Evolutionary conservation across 2,329 filamentous ascomycete genomes (phyloP), one percentile per base, ranked within the genome.

Genomic region (Beauveria asiatica): DNA sequence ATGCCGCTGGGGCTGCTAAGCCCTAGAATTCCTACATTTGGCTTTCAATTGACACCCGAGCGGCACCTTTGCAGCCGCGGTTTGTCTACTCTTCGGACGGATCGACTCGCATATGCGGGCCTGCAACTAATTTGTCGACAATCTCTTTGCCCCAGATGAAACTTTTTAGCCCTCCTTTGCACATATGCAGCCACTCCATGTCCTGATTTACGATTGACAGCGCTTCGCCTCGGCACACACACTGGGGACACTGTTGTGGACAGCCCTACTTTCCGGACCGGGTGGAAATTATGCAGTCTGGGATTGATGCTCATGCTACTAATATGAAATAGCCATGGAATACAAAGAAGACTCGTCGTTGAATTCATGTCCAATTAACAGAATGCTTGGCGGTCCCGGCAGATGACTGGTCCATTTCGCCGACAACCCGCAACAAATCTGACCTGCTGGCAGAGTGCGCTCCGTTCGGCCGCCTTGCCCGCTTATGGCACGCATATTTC

Each of bases 361-460:
- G 27, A 54, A 16, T 42, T 53, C 42, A 23, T 41, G 16, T 39
- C 39, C 57, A 41, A 41, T 49, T 27, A 60, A 54, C 49, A 54
- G 41, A 49, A 60, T 49, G 50, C 42, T n/a, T 60, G 21, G 49
- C 44, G 57, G 57, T 42, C 42, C 30, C 57, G 57, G 50, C 57
- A 60, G 49, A 61, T 61, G 59, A 61, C 59, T 61, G 59, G 59
- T 57, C 30, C 59, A 61, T 61, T 49, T 61, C 59, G 53, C 53
- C 48, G 46, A 57, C 46, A 54, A 60, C 10, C 57, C 41, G 57
- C 50, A 50, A 41, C 57, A 39, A 60, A 60, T 39, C 50, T 60
- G 57, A 60, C 57, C 49, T 60, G 41, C 57, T 41, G 50, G 50
- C 42, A 60, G 50, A 60, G 50, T 27, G 49, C 33, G 50, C 57